phyloP scores from a whole-genome alignment of 371 early-diverging fungal species.

The Mucor racemosus region DNA sequence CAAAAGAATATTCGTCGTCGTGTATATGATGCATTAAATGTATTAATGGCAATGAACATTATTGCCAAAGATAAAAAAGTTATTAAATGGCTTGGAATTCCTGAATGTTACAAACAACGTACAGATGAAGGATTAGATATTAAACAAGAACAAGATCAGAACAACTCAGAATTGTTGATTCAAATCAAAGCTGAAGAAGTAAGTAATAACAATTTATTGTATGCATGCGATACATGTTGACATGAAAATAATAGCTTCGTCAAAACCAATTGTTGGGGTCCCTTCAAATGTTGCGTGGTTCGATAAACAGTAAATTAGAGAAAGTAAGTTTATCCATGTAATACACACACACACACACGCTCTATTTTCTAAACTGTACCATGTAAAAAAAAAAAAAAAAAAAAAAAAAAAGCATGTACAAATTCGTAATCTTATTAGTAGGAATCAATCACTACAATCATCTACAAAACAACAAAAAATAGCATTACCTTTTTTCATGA shows the following conservation, averaged over 20 bases:
- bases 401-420: too few species aligned
- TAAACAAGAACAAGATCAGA: neutral
- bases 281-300: conserved; percentile 7
- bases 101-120: conserved; percentile 30
- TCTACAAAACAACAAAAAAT: conserved; percentile 7
- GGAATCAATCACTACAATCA: conserved; percentile 13
- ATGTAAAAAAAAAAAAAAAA: too few species aligned
- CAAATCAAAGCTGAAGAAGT: conserved; percentile 27
- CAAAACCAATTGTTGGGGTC: conserved; percentile 17
- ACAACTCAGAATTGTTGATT: conserved; percentile 6
- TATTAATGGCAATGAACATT: conserved; percentile 75
- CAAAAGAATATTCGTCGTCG: conserved; percentile 82
- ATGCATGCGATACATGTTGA: neutral
- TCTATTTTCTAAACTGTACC: neutral
- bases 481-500: conserved; percentile 22
- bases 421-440: conserved; percentile 25
- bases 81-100: conserved; percentile 72
- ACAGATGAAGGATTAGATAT: neutral
- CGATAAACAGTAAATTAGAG: conserved; percentile 19
- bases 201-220: neutral
- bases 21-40: conserved; percentile 84
- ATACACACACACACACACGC: neutral
- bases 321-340: conserved; percentile 17
- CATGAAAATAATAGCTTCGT: conserved; percentile 1
- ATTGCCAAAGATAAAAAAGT: conserved; percentile 73